Base-by-base conservation (phyloP, 345 rosid genomes). In the Gossypium turneri region DNA sequence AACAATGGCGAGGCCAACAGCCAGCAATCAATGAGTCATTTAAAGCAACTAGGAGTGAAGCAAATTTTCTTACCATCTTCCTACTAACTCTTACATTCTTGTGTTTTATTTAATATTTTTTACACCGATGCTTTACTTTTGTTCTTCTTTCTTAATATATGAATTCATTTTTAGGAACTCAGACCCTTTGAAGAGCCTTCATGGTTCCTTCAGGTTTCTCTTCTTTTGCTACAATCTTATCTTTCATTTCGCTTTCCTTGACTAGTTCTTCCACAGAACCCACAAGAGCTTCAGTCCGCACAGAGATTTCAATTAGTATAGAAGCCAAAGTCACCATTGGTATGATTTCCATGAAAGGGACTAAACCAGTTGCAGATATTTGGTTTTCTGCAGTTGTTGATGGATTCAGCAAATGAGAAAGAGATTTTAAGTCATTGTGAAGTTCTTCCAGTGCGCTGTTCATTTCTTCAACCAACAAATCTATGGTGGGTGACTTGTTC, bases 391-490 rank as follows among this genome's bases (percentile, higher is more conserved):
- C 24, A 4, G 5, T 29, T 73, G 67, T 1, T 2, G 78, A 27
- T 34, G 75, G 81, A 63, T 70, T 25, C 41, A 47, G 34, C 44
- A 68, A n/a, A 63, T 24, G 13, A 24, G 81, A 70, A 12, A 80
- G 80, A 38, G 64, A 72, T 81, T 70, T 69, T 50, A 87, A 43
- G 52, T 74, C 80, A 22, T 80, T 76, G 41, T 73, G 84, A 10
- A 87, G 84, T 12, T 84, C 85, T 27, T 80, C 74, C 43, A 80
- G 82, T 57, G 77, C 70, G 41, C 2, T 19, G 19, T 76, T 64
- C 86, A 85, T 87, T 66, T 85, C 85, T 58, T 71, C 80, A n/a
- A 81, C 67, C 43, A 79, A 70, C 12, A 81, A 69, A 16, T 80
- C 75, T 61, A 73, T 53, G 3, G 69, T 48, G 20, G 82, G 38